A percentile compares a stretch with the other conserved stretches of the same genome.
Conservation (phyloP, 2,329 filamentous ascomycete genomes). For the Blastomyces emzantsi region DNA sequence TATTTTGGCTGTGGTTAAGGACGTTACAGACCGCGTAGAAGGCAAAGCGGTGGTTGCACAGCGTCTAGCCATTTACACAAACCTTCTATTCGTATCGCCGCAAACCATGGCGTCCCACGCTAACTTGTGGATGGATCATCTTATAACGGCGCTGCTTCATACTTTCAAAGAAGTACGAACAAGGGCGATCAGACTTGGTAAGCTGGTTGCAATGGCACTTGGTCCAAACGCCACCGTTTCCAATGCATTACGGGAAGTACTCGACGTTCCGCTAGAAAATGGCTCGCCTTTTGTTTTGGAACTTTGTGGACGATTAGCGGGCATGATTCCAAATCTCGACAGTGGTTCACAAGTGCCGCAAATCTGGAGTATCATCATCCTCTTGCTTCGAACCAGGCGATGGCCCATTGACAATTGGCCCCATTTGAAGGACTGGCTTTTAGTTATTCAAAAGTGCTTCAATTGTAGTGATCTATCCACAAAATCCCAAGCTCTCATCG, state of each 20-base stretch:
- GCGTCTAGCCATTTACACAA: constrained; percentile 69
- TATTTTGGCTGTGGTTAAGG: constrained; percentile 61
- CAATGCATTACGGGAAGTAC: constrained; percentile 49
- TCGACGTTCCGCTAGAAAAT: constrained; percentile 43
- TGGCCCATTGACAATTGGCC: constrained; percentile 58
- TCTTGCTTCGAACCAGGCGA: constrained; percentile 60
- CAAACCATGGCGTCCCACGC: constrained; percentile 59
- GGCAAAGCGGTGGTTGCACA: constrained; percentile 75
- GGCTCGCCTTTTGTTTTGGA: constrained; percentile 59
- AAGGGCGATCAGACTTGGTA: constrained; percentile 64
- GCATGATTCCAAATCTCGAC: constrained; percentile 55
- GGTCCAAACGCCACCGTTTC: constrained; percentile 61
- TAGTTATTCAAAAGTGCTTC: constrained; percentile 72
- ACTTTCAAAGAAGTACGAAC: constrained; percentile 64
- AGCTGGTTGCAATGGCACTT: constrained; percentile 59
- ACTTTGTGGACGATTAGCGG: constrained; percentile 56
- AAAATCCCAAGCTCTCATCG: constrained; percentile 67
- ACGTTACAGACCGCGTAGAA: constrained; percentile 61
- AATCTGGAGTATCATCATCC: constrained; percentile 76
- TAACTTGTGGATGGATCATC: constrained; percentile 69
- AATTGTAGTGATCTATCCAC: constrained; percentile 65
- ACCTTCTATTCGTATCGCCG: constrained; percentile 62
- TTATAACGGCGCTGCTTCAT: constrained; percentile 75
- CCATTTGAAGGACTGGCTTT: constrained; percentile 64
- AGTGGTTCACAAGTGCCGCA: constrained; percentile 63